A percentile compares a stretch with the other conserved stretches of the same genome.
Conservation (phyloP, 78 protist genomes). For the Dictyostelium discoideum region DNA sequence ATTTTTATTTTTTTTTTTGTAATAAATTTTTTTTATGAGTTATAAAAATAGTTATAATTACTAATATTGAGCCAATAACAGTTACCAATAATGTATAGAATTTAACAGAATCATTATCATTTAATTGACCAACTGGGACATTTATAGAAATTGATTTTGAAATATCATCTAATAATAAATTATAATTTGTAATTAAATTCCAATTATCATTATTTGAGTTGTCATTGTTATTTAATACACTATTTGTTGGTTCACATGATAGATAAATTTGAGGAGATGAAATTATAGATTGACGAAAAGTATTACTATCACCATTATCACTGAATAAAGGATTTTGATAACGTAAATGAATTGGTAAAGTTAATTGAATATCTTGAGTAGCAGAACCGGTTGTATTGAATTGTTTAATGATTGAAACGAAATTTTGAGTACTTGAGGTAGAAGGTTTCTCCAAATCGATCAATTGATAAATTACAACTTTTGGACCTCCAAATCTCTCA, state of each 20-base stretch:
- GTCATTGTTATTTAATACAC: background rate
- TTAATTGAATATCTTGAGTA: background rate
- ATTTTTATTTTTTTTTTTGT: background rate
- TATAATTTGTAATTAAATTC: background rate
- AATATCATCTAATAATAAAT: background rate
- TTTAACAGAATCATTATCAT: background rate
- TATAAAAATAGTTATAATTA: slow-evolving; percentile 13
- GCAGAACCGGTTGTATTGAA: slow-evolving; percentile 1
- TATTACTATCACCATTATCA: background rate
- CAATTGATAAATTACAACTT: slow-evolving; percentile 45
- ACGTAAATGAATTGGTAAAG: slow-evolving; percentile 59
- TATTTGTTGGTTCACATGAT: background rate
- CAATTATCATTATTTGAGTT: background rate
- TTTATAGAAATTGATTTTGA: background rate
- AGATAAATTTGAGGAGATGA: slow-evolving; percentile 9
- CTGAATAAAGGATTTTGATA: slow-evolving; percentile 58
- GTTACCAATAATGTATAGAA: slow-evolving; percentile 27
- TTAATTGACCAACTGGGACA: slow-evolving; percentile 58
- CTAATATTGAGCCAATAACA: slow-evolving; percentile 54
- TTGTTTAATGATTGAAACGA: background rate
- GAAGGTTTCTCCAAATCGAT: slow-evolving; percentile 76
- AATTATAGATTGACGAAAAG: background rate
- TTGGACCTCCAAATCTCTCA: slow-evolving; percentile 65
- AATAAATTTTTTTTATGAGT: background rate
- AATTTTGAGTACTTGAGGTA: slow-evolving; percentile 53